Base-by-base conservation (phyloP, 2,329 filamentous ascomycete genomes). In the Fonsecaea multimorphosa region DNA sequence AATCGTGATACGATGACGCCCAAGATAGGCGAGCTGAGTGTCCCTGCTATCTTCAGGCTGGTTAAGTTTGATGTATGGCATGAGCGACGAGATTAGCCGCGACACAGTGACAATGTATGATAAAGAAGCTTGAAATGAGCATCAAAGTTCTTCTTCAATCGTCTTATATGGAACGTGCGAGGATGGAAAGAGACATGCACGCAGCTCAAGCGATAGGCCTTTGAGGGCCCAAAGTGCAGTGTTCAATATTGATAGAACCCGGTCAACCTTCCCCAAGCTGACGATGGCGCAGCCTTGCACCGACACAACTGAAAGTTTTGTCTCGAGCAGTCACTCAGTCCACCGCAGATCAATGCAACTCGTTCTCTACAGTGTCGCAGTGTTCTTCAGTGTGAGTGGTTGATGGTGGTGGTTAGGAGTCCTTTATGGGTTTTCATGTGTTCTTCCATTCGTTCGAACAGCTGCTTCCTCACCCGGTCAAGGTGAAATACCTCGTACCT, bases 341-440 rank as follows among this genome's bases (percentile, higher is more conserved):
- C 22, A 49, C 40, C 19, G 24, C 24, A 8, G 27, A 29, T 38
- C 29, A n/a, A 52, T 38, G 14, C 31, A 2, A 51, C 40, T 34
- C 14, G 24, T 51, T 24, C 16, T 6, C 8, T 12, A 14, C 29
- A 16, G 31, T 27, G 3, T 55, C 54, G 19, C 36, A 32, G 24
- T 31, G 8, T 46, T 52, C 32, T 4, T 61, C 44, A 9, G 14
- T 32, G 31, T 29, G 8, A 22, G 31, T 36, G 19, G 16, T 34
- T 29, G 46, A 36, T 32, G n/a, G 46, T 14, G 58, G 40, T 53
- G 58, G 46, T 24, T 53, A 2, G 29, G 14, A 44, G 51, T 61
- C 9, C 14, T 22, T 29, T 19, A 2, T 34, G n/a, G 3, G 51
- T 46, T 1, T 40, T 36, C 24, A 7, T 24, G 1, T 38, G 52